phyloP scores from a whole-genome alignment of 83 land plant genomes.

The Diphasiastrum complanatum region DNA sequence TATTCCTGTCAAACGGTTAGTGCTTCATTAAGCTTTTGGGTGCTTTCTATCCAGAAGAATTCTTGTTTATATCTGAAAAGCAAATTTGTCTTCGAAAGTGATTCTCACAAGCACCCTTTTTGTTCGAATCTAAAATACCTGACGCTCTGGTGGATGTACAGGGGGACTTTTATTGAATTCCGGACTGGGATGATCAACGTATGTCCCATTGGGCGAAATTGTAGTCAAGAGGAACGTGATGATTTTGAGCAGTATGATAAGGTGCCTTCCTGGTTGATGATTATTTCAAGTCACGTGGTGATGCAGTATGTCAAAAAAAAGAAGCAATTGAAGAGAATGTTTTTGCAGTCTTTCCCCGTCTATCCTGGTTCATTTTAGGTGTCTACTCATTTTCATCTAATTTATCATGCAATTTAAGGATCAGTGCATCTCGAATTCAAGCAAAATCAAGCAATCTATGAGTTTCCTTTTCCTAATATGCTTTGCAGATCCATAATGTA shows the following conservation, averaged over 20 bases:
- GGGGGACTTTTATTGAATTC: slow-evolving; percentile 98
- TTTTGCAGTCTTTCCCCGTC: too few relatives aligned
- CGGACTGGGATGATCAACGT: slow-evolving; percentile 96
- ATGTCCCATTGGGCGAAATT: slow-evolving; percentile 94
- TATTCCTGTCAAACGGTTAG: slow-evolving; percentile 91
- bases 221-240: slow-evolving; percentile 93
- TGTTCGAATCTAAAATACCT: too few relatives aligned
- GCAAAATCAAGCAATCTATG: too few relatives aligned
- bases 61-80: slow-evolving; percentile 10
- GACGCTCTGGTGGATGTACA: too few relatives aligned
- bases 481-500: slow-evolving; percentile 64
- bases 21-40: neutral
- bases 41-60: neutral
- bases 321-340: too few relatives aligned
- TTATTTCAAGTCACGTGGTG: too few relatives aligned
- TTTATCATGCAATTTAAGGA: too few relatives aligned
- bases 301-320: too few relatives aligned
- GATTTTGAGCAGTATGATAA: slow-evolving; percentile 95
- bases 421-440: too few relatives aligned
- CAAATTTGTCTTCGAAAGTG: neutral
- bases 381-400: neutral
- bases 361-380: neutral
- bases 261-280: slow-evolving; percentile 34
- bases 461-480: neutral
- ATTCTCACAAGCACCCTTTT: neutral